Conservation (phyloP, 495 filamentous ascomycete species). For the Penicillium samsonianum region DNA sequence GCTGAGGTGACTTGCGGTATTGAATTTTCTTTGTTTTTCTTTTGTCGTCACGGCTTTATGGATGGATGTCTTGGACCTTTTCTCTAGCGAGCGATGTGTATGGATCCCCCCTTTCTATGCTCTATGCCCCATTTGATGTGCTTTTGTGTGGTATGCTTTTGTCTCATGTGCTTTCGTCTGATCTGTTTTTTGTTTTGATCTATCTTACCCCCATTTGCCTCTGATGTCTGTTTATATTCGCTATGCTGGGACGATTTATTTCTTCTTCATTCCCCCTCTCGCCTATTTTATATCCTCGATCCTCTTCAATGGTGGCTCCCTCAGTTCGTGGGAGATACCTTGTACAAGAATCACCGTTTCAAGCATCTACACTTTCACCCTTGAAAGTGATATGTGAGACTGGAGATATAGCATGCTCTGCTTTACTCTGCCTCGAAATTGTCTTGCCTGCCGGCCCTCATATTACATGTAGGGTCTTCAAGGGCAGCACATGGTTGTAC, state of each 20-base stretch:
- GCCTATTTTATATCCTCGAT: constrained; percentile 11
- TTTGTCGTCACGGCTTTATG: constrained; percentile 38
- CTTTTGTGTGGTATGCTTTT: constrained; percentile 6
- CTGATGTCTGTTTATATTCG: constrained; percentile 42
- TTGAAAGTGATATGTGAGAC: background rate
- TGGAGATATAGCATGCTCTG: background rate
- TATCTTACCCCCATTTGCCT: constrained; percentile 1
- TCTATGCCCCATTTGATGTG: constrained; percentile 17
- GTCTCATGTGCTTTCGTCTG: background rate
- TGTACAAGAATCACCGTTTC: constrained; percentile 9
- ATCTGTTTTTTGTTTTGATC: constrained; percentile 12
- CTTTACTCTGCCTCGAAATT: background rate
- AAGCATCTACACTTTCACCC: constrained; percentile 2
- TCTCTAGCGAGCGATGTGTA: constrained; percentile 48
- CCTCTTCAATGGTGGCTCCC: background rate
- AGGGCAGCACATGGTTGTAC: background rate
- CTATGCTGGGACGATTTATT: constrained; percentile 40
- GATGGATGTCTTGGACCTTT: constrained; percentile 38
- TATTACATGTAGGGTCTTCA: background rate
- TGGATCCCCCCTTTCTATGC: constrained; percentile 24
- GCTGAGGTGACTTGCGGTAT: background rate
- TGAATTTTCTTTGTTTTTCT: constrained; percentile 24
- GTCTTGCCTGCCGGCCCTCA: background rate
- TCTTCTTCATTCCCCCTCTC: constrained; percentile 17
- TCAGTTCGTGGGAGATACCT: background rate